Evolutionary conservation across 202 grass and related monocot genomes (phyloP).

Genomic region (Zizania palustris): DNA sequence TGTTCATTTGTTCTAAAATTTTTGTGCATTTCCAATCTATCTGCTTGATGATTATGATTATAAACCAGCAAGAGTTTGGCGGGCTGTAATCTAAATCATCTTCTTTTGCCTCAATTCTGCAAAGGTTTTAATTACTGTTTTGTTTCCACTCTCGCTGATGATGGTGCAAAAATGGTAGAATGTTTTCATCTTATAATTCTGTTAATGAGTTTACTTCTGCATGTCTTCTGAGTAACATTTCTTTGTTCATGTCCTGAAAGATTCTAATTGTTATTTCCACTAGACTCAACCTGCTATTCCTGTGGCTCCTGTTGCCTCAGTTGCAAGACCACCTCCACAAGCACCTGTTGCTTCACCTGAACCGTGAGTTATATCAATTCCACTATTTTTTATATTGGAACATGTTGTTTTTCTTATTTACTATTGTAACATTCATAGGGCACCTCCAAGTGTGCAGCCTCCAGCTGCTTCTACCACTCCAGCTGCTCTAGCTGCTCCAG

Average conservation of each 20-base stretch:
- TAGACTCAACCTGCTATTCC: conserved; percentile 45
- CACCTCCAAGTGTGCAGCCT: conserved; percentile 51
- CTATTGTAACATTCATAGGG: conserved; percentile 37
- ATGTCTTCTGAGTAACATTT: background rate
- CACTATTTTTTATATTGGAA: background rate
- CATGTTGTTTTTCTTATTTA: conserved; percentile 7
- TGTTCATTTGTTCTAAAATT: background rate
- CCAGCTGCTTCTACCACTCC: conserved; percentile 35
- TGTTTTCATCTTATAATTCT: background rate
- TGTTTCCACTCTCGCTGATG: background rate
- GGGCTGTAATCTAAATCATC: conserved; percentile 5
- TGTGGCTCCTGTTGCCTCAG: conserved; percentile 48
- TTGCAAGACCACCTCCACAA: conserved; percentile 54
- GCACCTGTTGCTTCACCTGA: conserved; percentile 54
- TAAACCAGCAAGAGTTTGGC: background rate
- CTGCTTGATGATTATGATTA: background rate
- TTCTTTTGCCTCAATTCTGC: background rate
- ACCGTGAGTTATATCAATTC: conserved; percentile 54
- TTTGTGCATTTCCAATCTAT: background rate
- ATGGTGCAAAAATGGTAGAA: background rate
- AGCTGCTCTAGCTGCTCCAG: conserved; percentile 41
- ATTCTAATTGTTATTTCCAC: background rate
- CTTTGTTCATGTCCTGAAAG: background rate
- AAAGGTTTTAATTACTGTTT: background rate
- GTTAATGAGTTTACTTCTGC: background rate